phyloP scores from a whole-genome alignment of 441 rosid species.

The California macrophylla region DNA sequence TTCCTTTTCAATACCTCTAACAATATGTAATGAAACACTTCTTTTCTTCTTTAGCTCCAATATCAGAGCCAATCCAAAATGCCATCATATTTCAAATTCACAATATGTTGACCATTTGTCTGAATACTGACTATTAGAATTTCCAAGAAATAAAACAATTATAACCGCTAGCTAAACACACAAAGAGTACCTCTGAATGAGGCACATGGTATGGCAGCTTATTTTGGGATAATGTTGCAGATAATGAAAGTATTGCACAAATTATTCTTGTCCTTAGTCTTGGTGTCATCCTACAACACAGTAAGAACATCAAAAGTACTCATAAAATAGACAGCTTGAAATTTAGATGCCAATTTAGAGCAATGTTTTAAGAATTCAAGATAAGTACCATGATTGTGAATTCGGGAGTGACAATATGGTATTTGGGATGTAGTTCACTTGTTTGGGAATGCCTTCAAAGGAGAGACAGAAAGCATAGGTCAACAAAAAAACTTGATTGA shows the following conservation, averaged over 20 bases:
- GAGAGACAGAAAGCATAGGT: background rate
- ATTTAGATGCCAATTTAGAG: background rate
- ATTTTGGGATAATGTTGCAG: constrained; percentile 59
- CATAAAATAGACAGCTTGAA: constrained; percentile 10
- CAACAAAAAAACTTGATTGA: background rate
- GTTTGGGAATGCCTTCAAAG: constrained; percentile 46
- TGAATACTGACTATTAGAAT: background rate
- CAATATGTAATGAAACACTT: background rate
- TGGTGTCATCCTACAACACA: constrained; percentile 46
- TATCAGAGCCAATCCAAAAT: background rate
- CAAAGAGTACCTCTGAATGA: constrained; percentile 39
- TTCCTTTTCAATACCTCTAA: background rate
- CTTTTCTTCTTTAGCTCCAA: background rate
- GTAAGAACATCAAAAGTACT: constrained; percentile 7
- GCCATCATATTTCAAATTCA: background rate
- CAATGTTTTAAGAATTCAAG: background rate
- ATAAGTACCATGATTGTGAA: constrained; percentile 48
- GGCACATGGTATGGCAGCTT: constrained; percentile 56
- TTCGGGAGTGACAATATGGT: constrained; percentile 37
- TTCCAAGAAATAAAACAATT: background rate
- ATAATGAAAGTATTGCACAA: constrained; percentile 46
- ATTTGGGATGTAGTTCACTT: constrained; percentile 36
- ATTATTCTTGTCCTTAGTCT: constrained; percentile 39
- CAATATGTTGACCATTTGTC: background rate
- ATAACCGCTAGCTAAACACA: background rate